Base-by-base conservation (phyloP, 2,329 filamentous ascomycete genomes). In the Talaromyces sp. region DNA sequence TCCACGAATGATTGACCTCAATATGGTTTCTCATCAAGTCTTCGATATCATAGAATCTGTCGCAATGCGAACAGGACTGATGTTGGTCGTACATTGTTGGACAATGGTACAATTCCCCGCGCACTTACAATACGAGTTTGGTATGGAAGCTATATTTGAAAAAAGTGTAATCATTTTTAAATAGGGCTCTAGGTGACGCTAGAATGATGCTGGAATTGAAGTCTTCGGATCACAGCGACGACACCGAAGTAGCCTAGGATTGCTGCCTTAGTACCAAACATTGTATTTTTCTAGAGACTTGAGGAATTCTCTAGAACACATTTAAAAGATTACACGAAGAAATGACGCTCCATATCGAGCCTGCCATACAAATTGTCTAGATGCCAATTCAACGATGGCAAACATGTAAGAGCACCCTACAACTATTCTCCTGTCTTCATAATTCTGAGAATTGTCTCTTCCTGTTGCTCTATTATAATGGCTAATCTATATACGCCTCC, bases 401-500 rank as follows among this genome's bases (percentile, higher is more conserved):
- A 38, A 38, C 11, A 14, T 38, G 35, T 14, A 38, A 38, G 35
- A 38, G n/a, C 5, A 2, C 5, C 14, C 5, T 38, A 17, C 5
- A 14, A 4, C 14, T 17, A n/a, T 17, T 38, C 14, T n/a, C 17
- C 14, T 38, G 17, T 38, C 6, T 6, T n/a, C 7, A 38, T 38
- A 7, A 1, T n/a, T 38, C 17, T n/a, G n/a, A n/a, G 9, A 38
- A 17, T 38, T n/a, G 6, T 9, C 35, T 38, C 17, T n/a, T 2
- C 17, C 14, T n/a, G 6, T 9, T 2, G 17, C 4, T 17, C 3
- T 38, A 8, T 1, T 38, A 8, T 6, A 38, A 38, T 38, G 35
- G 1, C 6, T 2, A n/a, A 2, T 1, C 17, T 2, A 3, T 38
- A n/a, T n/a, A 38, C 8, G n/a, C 5, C 6, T 17, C 12, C 5